Base-by-base conservation (phyloP, 202 grass and related monocot species). In the Panicum virgatum region DNA sequence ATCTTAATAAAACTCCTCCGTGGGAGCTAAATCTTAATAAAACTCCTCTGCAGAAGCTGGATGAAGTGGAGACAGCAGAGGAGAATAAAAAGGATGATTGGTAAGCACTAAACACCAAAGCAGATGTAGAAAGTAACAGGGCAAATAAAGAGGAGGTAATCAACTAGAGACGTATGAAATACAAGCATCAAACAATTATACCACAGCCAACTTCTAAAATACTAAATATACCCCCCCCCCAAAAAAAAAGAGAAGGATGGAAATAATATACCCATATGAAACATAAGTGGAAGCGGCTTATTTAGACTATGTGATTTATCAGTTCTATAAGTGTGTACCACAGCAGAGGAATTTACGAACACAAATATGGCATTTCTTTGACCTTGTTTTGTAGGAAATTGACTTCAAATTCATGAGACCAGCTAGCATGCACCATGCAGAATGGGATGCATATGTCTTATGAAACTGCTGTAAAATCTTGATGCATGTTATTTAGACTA, bases 331-430 rank as follows among this genome's bases (percentile, higher is more conserved):
- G 40, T 62, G 16, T 25, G n/a, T 37, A 18, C 15, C 10, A 38
- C 16, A 51, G 40, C 6, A 38, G 43, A 53, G 58, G 3, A 73
- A 74, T 53, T 73, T 62, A 29, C 11, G 62, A 18, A 38, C 42
- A 34, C 44, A 82, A 61, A 63, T 74, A 82, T 37, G 56, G 23
- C 9, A 63, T 18, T 53, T 82, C 22, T 69, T 74, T 65, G 59
- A 43, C 5, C 14, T 39, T 15, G 12, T 48, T 18, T 34, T 72
- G 20, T 51, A 54, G 53, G 6, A 48, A 73, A 64, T 40, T 5
- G 22, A 59, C 37, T 66, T 50, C 22, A 6, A 52, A 64, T 73
- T 51, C 44, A 48, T 72, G 60, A 62, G 13, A 62, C 5, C 0
- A 8, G 23, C 29, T 53, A 54, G 19, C 51, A 54, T 22, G 51